Conservation (phyloP, 257 asterid species). For the Datura wrightii region DNA sequence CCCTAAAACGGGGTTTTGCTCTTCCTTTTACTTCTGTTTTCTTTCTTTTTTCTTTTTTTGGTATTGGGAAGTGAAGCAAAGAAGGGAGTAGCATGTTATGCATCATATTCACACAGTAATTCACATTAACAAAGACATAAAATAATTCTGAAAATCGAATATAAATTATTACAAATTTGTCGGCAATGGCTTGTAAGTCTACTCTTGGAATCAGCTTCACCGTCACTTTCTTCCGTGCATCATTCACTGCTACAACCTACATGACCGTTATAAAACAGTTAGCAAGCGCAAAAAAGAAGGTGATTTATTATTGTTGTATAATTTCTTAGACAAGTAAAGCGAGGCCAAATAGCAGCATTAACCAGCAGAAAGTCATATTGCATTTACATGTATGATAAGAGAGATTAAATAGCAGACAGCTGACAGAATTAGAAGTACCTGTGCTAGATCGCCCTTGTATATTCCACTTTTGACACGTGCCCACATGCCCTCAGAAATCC, state of each 20-base stretch:
- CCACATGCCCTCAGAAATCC: slow-evolving; percentile 84
- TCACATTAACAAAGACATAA: neutral
- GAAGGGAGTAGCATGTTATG: neutral
- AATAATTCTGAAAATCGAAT: slow-evolving; percentile 16
- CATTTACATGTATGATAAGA: neutral
- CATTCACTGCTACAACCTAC: slow-evolving; percentile 78
- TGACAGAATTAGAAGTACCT: slow-evolving; percentile 52
- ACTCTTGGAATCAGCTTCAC: slow-evolving; percentile 90
- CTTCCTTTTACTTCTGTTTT: neutral
- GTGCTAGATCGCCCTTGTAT: slow-evolving; percentile 95
- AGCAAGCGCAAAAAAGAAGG: slow-evolving; percentile 34
- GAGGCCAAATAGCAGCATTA: neutral
- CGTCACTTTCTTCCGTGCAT: slow-evolving; percentile 71
- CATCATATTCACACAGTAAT: neutral
- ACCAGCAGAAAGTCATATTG: neutral
- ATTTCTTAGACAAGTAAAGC: slow-evolving; percentile 12
- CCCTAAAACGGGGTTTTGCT: neutral
- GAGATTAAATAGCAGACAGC: slow-evolving; percentile 28
- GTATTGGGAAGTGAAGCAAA: neutral
- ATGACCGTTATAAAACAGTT: slow-evolving; percentile 32
- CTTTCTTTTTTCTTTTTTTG: neutral
- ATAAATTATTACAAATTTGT: slow-evolving; percentile 70
- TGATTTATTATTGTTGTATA: neutral
- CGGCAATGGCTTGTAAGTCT: slow-evolving; percentile 91
- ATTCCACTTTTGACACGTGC: slow-evolving; percentile 95